phyloP scores from a whole-genome alignment of 495 filamentous ascomycete genomes.

The Neurospora tetrasperma region DNA sequence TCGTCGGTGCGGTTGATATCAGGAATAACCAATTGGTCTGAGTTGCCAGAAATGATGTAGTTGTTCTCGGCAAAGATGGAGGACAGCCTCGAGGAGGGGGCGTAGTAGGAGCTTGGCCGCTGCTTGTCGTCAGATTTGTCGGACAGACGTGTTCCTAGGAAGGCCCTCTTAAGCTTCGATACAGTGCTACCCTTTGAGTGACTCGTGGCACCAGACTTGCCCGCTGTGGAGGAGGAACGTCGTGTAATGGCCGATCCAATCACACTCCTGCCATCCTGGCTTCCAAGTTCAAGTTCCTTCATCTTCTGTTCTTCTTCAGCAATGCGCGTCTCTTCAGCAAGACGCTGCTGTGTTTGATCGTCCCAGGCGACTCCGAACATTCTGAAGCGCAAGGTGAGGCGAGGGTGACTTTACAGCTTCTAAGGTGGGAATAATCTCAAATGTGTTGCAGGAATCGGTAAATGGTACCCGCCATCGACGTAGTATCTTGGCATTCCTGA shows the following conservation, averaged over 20 bases:
- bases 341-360: background rate
- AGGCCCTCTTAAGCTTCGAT: background rate
- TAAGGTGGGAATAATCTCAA: background rate
- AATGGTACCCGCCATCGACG: background rate
- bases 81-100: background rate
- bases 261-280: background rate
- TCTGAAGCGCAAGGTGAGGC: background rate
- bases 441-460: background rate
- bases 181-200: background rate
- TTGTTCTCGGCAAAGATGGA: background rate
- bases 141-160: background rate
- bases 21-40: background rate
- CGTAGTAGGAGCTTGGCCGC: background rate
- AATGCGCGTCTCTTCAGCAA: background rate
- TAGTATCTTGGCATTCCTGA: background rate
- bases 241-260: background rate
- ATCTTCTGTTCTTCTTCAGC: background rate
- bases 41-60: background rate
- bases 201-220: background rate
- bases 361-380: background rate
- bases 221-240: background rate
- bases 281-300: background rate
- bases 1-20: background rate
- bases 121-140: background rate
- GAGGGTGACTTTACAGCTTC: background rate